Percentiles rank a stretch among this genome's conserved stretches.
phyloP scores from a whole-genome alignment of 306 rosid genomes.

The Prunus salicina region DNA sequence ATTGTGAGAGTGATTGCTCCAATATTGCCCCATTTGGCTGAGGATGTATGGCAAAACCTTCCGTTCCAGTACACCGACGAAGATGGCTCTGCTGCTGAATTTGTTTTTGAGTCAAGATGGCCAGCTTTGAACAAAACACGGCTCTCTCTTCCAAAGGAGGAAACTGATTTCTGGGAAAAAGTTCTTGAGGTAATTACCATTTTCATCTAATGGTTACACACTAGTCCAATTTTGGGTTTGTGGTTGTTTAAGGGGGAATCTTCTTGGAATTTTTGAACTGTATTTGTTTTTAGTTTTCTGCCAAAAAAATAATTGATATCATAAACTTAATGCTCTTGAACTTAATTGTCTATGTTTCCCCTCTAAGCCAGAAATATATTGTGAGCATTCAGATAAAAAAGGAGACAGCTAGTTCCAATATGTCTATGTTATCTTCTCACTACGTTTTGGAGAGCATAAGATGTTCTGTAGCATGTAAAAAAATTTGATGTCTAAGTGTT shows the following conservation, averaged over 20 bases:
- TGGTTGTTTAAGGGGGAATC: background rate
- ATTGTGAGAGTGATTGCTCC: slow-evolving; percentile 81
- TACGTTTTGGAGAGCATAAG: background rate
- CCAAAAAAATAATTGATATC: background rate
- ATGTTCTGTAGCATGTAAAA: background rate
- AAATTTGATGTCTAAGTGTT: background rate
- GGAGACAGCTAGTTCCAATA: background rate
- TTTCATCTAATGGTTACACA: background rate
- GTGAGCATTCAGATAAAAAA: background rate
- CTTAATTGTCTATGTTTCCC: background rate
- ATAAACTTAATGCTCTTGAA: slow-evolving; percentile 1
- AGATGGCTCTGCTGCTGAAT: slow-evolving; percentile 74
- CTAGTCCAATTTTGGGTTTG: background rate
- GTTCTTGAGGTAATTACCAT: slow-evolving; percentile 72
- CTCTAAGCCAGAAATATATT: background rate
- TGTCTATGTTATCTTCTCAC: background rate
- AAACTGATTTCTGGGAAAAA: slow-evolving; percentile 72
- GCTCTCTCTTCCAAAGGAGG: slow-evolving; percentile 67
- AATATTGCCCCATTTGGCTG: slow-evolving; percentile 97
- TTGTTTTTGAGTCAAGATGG: slow-evolving; percentile 92
- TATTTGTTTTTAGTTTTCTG: background rate
- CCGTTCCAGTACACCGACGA: slow-evolving; percentile 62
- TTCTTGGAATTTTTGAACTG: background rate
- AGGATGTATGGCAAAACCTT: slow-evolving; percentile 97
- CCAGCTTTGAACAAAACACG: slow-evolving; percentile 67